Conservation (phyloP, 495 filamentous ascomycete species). For the Melanomma pulvis-pyrius region DNA sequence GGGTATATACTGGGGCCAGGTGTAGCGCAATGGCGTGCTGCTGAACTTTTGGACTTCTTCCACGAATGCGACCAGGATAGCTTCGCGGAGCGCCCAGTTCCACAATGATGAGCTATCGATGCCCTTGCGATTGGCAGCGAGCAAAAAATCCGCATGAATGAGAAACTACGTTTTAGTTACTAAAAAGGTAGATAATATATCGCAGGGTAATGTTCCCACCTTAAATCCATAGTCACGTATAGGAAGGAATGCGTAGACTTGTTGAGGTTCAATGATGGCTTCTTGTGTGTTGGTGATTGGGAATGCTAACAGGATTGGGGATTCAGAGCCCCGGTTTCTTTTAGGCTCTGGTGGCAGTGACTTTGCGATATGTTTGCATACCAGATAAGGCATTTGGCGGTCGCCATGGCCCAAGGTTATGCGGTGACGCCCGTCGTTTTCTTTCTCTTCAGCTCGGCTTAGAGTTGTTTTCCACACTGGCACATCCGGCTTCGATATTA, state of each 20-base stretch:
- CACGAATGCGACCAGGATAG: not conserved
- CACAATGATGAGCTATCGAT: not conserved
- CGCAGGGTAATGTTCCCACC: not conserved
- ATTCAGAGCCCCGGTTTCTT: not conserved
- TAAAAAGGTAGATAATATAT: not conserved
- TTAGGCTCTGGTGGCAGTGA: not conserved
- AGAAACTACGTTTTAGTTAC: constrained; percentile 5
- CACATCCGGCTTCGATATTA: no score
- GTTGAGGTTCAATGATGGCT: constrained; percentile 1
- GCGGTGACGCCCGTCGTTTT: not conserved
- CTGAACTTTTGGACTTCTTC: not conserved
- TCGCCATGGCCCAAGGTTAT: no score
- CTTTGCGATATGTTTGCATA: not conserved
- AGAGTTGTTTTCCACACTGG: not conserved
- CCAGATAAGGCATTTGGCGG: no score
- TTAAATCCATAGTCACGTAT: constrained; percentile 18
- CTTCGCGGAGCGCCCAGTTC: not conserved
- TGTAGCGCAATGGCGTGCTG: not conserved
- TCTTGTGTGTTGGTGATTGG: not conserved
- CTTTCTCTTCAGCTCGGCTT: not conserved
- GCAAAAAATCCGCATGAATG: constrained; percentile 11
- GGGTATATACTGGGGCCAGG: constrained; percentile 8
- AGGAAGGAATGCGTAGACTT: constrained; percentile 15
- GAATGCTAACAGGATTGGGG: constrained; percentile 4
- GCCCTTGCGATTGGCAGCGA: constrained; percentile 3